Conservation (phyloP, 257 asterid species). For the Solanum clarkiae region DNA sequence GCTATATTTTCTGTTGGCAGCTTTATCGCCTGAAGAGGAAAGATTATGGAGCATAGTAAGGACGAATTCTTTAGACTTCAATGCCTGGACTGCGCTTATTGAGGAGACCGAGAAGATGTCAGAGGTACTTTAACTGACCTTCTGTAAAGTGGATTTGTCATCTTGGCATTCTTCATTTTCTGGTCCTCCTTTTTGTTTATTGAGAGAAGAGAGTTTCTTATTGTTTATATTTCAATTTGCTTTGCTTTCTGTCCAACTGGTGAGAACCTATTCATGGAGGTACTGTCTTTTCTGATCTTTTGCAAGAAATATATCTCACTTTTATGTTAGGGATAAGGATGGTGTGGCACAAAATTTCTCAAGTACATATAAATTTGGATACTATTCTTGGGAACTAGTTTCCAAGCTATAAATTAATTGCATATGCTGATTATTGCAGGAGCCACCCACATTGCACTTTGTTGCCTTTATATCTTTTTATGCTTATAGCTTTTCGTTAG, state of each 20-base stretch:
- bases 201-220: background rate
- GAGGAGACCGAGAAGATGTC: constrained; percentile 89
- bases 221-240: background rate
- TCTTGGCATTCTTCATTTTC: background rate
- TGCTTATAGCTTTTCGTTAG: background rate
- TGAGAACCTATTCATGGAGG: background rate
- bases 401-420: background rate
- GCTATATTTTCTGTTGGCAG: constrained; percentile 24
- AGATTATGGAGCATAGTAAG: constrained; percentile 89
- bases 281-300: background rate
- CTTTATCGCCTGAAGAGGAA: constrained; percentile 80
- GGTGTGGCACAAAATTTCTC: background rate
- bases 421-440: background rate
- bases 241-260: background rate
- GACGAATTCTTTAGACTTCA: constrained; percentile 74
- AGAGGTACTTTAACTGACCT: constrained; percentile 43
- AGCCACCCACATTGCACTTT: background rate
- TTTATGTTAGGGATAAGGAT: background rate
- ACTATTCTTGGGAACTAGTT: background rate
- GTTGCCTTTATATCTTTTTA: background rate
- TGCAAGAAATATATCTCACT: background rate
- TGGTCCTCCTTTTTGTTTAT: background rate
- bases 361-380: background rate
- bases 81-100: constrained; percentile 87
- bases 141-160: background rate